Evolutionary conservation across 148 eudicot genomes (phyloP), one percentile per base, ranked within the genome.

Genomic region (Fagopyrum esculentum): DNA sequence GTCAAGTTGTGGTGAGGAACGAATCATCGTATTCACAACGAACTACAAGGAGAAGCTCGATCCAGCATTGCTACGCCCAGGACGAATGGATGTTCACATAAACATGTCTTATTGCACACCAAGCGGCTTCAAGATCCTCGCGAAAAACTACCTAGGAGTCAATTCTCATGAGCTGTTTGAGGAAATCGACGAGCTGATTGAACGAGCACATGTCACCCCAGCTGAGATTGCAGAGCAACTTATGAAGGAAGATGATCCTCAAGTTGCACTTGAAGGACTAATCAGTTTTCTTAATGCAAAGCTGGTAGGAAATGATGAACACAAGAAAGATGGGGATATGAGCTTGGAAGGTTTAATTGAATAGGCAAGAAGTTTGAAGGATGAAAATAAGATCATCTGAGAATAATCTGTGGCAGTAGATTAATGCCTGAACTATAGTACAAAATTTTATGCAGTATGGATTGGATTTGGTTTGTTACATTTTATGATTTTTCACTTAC

Each of bases 81-180:
- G 89, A 2, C 81, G 89, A 0, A 86, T 84, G 89, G 89, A 86
- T 48, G 75, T 82, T 79, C 89, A 86, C 76, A 82, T 86, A 72
- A 84, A 82, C 82, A 86, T 86, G 89, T 82, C 89, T 2, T 86
- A 84, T 74, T 78, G 82, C 72, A 87, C 87, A 2, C 45, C 74
- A n/a, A 47, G 80, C 0, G 83, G 82, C 46, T 89, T 89, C 56
- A 78, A 64, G 43, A 45, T 79, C 29, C 76, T 89, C 5, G 87
- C 93, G 17, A 66, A 51, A 0, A 87, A 84, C 51, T 89, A 89
- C 76, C 81, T 89, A 19, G 80, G 71, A 9, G 63, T 87, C 1
- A 78, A 75, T 30, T 77, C 85, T 0, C 88, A 84, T 43, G 47
- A 47, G 66, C 75, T 79, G 2, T 85, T 81, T 16, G 73, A 55